Evolutionary conservation across 83 land plant species (phyloP), one percentile per base, ranked within the genome.

Genomic region (Diphasiastrum complanatum): DNA sequence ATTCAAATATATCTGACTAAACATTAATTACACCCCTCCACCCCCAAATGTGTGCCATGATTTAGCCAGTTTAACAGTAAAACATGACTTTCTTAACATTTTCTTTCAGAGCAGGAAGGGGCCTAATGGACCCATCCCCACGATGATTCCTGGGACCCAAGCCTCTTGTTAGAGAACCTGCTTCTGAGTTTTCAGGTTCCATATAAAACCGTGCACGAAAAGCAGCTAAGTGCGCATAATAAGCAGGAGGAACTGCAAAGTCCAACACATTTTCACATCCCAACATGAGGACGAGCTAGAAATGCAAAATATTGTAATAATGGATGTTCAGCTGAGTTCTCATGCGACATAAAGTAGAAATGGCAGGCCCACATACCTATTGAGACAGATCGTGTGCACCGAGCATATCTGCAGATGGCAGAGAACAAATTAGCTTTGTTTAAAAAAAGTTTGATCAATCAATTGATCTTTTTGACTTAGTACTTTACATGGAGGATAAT

Each of bases 351-450:
- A 41, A 55, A 55, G 59, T 40, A 40, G 43, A 16, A 36, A 16
- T 51, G 5, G n/a, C n/a, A n/a, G n/a, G n/a, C n/a, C n/a, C n/a
- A n/a, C 87, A 45, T 65, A 89, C 96, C 96, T 50, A 90, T 90
- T 1, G 96, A 90, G 1, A 90, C 96, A 37, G 96, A 86, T n/a
- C 96, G 78, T 0, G 96, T 90, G 65, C 96, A 90, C 64, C 96
- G 81, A 0, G 93, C 93, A 78, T 90, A 89, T 26, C 92, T 89
- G 81, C 55, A 65, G 51, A 24, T 12, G 22, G 23, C n/a, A n/a
- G n/a, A n/a, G n/a, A n/a, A n/a, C n/a, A n/a, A n/a, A n/a, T n/a
- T n/a, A n/a, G n/a, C n/a, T n/a, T n/a, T n/a, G n/a, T n/a, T n/a
- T n/a, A n/a, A n/a, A n/a, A n/a, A n/a, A n/a, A n/a, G n/a, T n/a